Conservation (phyloP, 495 filamentous ascomycete genomes). For the Antarctomyces pellizariae region DNA sequence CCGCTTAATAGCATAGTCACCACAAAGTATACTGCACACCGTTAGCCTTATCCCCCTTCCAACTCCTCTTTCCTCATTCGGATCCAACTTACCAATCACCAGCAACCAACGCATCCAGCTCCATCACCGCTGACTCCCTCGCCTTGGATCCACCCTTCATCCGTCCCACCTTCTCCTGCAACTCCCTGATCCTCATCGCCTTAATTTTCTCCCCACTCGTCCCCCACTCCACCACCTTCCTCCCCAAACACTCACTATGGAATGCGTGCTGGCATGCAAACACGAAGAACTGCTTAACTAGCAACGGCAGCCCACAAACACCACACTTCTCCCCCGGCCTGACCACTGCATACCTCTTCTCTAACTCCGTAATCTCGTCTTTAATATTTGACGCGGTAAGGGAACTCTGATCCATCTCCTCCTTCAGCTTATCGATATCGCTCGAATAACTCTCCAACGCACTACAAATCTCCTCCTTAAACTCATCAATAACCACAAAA, state of each 20-base stretch:
- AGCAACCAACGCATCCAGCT: conserved; percentile 73
- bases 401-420: conserved; percentile 87
- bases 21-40: conserved; percentile 51
- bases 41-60: not conserved
- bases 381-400: conserved; percentile 76
- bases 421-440: conserved; percentile 69
- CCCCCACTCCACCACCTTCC: conserved; percentile 53
- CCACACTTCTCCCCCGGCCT: conserved; percentile 90
- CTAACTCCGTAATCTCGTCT: conserved; percentile 58
- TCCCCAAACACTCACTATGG: conserved; percentile 77
- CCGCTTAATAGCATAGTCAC: conserved; percentile 76
- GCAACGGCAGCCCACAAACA: conserved; percentile 59
- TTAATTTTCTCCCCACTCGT: conserved; percentile 51
- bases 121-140: conserved; percentile 64
- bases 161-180: conserved; percentile 56
- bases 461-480: conserved; percentile 91
- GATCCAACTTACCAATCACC: conserved; percentile 40
- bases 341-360: conserved; percentile 82
- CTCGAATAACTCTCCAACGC: conserved; percentile 81
- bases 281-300: conserved; percentile 85
- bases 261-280: conserved; percentile 97
- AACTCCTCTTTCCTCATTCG: not conserved
- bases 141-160: conserved; percentile 31
- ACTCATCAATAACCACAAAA: conserved; percentile 97
- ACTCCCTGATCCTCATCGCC: conserved; percentile 57